Base-by-base conservation (phyloP, 345 rosid genomes). In the Clausena lansium region DNA sequence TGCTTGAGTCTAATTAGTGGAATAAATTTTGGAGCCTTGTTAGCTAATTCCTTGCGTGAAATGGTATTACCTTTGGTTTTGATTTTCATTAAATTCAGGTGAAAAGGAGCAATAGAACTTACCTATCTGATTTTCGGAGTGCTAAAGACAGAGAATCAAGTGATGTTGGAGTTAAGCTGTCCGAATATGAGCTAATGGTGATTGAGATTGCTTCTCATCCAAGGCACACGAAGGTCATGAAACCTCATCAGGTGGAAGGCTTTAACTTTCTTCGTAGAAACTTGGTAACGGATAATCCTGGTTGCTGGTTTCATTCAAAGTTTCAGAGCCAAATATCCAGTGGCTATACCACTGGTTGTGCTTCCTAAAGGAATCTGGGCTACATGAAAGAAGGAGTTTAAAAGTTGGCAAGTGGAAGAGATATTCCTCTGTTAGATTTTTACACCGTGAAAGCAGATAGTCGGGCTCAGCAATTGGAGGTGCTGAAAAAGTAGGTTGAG, bases 301-400 rank as follows among this genome's bases (percentile, higher is more conserved):
- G 97, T 32, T 98, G 98, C 50, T 94, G 98, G 98, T 80, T 94
- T 94, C 80, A 80, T 96, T 85, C 97, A 92, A 63, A 94, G 97
- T 79, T 96, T 96, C 80, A 85, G 94, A 72, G 97, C 95, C 60
- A 92, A 86, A 77, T 84, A 91, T 84, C 94, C 97, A 9, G 79
- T 86, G 35, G 97, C 95, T 50, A 94, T 88, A 69, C 97, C 97
- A 2, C 80, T 95, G 50, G 95, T 92, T 10, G 87, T 94, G 75
- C 93, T 95, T 58, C 97, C 99, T 0, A 95, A 92, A 80, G 97
- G 97, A 55, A 92, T 95, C 76, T 76, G 94, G 77, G 73, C 91
- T 63, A 91, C 91, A 24, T 95, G 99, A 98, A 94, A 92, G 80
- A 90, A 86, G 82, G 99, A 95, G 82, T 94, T 95, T 61, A 88